These are phyloP conservation scores for Dioszegia aurantiaca DNA, from an alignment of 768 basidiomycete species.

Conservation along the genomic window DNA sequence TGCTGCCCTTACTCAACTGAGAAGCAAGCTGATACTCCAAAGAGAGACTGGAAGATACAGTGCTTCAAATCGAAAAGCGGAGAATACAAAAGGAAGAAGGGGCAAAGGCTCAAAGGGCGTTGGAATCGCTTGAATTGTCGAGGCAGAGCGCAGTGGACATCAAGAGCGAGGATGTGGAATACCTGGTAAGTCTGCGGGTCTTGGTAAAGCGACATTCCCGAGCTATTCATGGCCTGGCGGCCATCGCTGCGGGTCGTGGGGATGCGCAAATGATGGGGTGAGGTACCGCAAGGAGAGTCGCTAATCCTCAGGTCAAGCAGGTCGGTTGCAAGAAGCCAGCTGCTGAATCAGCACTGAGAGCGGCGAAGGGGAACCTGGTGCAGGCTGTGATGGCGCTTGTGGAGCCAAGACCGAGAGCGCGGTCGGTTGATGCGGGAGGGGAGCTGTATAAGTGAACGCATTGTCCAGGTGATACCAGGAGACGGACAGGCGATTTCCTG, in stretches of 20 bases:
- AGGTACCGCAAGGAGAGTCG: not conserved
- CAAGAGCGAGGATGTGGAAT: slow-evolving; percentile 40
- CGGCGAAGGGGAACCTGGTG: slow-evolving; percentile 42
- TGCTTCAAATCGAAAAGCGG: slow-evolving; percentile 34
- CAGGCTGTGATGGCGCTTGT: slow-evolving; percentile 40
- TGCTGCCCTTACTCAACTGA: too few species aligned
- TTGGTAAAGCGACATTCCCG: too few species aligned
- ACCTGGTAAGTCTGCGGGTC: slow-evolving; percentile 28
- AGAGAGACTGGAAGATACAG: slow-evolving; percentile 43
- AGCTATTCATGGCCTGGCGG: too few species aligned
- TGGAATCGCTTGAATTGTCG: slow-evolving; percentile 36
- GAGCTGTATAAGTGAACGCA: slow-evolving; percentile 12
- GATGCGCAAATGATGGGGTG: too few species aligned
- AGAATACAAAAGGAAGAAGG: slow-evolving; percentile 41
- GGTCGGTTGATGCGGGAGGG: slow-evolving; percentile 34
- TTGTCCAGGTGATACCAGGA: not conserved
- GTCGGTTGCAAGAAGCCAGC: slow-evolving; percentile 29
- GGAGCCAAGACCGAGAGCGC: slow-evolving; percentile 35
- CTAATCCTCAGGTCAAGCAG: slow-evolving; percentile 18
- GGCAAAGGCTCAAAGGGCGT: slow-evolving; percentile 38
- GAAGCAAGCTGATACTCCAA: not conserved
- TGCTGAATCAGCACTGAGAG: slow-evolving; percentile 29
- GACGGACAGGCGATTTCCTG: too few species aligned
- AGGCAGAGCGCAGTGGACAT: slow-evolving; percentile 13
- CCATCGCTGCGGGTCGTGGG: too few species aligned